phyloP scores from a whole-genome alignment of 805 yeast species.

The Metschnikowia sp. region DNA sequence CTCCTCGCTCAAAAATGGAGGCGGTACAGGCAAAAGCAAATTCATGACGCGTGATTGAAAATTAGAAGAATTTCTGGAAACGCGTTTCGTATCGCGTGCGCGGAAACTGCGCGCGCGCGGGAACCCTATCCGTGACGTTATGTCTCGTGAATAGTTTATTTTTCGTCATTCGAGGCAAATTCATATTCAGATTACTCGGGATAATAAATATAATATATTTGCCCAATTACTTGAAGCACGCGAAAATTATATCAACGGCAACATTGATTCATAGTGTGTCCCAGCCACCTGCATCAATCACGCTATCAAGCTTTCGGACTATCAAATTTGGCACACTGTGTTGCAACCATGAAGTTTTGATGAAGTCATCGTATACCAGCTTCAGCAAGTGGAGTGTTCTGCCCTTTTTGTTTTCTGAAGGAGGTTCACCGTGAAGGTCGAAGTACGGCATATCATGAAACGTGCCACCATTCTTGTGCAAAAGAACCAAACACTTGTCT shows the following conservation, averaged over 20 bases:
- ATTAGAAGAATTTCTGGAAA: too few species aligned
- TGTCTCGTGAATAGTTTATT: too few species aligned
- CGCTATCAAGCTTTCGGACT: slow-evolving; percentile 75
- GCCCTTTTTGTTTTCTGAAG: slow-evolving; percentile 67
- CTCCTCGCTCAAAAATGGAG: too few species aligned
- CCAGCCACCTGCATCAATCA: slow-evolving; percentile 93
- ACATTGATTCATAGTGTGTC: slow-evolving; percentile 56
- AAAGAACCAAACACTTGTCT: slow-evolving; percentile 57
- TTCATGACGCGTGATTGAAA: too few species aligned
- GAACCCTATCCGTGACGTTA: too few species aligned
- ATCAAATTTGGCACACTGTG: slow-evolving; percentile 75
- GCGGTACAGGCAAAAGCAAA: too few species aligned
- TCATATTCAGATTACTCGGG: background rate
- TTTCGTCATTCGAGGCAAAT: background rate
- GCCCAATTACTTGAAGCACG: too few species aligned
- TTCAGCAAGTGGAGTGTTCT: slow-evolving; percentile 67
- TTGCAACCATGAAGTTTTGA: slow-evolving; percentile 67
- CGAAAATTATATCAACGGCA: too few species aligned
- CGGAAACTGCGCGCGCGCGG: too few species aligned
- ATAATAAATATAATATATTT: too few species aligned
- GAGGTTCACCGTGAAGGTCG: slow-evolving; percentile 83
- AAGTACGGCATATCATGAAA: slow-evolving; percentile 81
- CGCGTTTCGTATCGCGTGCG: too few species aligned
- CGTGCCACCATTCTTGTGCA: slow-evolving; percentile 77
- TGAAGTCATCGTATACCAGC: slow-evolving; percentile 62